These are phyloP conservation scores for Pseudogymnoascus verrucosus DNA, from an alignment of 2,329 filamentous ascomycete species.

Conservation along the genomic window DNA sequence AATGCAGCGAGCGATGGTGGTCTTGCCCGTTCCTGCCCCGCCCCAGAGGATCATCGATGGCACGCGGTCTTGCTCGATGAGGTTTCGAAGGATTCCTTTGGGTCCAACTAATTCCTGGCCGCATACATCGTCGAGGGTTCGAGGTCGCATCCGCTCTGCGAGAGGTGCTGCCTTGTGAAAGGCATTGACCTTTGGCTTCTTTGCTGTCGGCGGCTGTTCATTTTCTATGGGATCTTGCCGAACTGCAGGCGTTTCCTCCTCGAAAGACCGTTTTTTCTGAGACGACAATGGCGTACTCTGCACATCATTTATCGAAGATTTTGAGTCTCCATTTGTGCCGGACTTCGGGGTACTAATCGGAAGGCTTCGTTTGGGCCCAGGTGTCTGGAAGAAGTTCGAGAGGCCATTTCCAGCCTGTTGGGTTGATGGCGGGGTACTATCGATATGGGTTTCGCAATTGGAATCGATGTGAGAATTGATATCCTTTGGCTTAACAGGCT, in stretches of 20 bases:
- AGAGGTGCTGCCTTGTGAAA: constrained; percentile 69
- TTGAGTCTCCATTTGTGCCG: constrained; percentile 30
- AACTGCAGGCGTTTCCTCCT: constrained; percentile 16
- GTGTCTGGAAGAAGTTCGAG: constrained; percentile 54
- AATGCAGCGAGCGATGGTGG: constrained; percentile 86
- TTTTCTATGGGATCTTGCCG: neutral
- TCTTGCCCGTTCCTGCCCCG: constrained; percentile 73
- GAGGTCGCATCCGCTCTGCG: constrained; percentile 88
- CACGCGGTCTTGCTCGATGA: constrained; percentile 79
- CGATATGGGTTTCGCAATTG: constrained; percentile 60
- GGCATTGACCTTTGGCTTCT: constrained; percentile 58
- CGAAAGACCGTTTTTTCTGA: constrained; percentile 26
- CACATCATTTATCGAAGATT: constrained; percentile 22
- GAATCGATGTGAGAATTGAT: constrained; percentile 94
- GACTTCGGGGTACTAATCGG: constrained; percentile 23
- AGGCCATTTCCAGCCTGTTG: constrained; percentile 34
- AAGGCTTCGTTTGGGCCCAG: constrained; percentile 45
- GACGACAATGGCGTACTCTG: constrained; percentile 19
- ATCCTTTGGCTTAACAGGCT: constrained; percentile 58
- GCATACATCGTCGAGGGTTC: constrained; percentile 73
- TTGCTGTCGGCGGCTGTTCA: constrained; percentile 32
- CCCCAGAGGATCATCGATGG: constrained; percentile 97
- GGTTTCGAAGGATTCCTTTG: constrained; percentile 71
- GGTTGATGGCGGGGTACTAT: constrained; percentile 36
- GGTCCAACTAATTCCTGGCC: constrained; percentile 88